Conservation (phyloP, 2,329 filamentous ascomycete genomes). For the Chaetomium globosum region DNA sequence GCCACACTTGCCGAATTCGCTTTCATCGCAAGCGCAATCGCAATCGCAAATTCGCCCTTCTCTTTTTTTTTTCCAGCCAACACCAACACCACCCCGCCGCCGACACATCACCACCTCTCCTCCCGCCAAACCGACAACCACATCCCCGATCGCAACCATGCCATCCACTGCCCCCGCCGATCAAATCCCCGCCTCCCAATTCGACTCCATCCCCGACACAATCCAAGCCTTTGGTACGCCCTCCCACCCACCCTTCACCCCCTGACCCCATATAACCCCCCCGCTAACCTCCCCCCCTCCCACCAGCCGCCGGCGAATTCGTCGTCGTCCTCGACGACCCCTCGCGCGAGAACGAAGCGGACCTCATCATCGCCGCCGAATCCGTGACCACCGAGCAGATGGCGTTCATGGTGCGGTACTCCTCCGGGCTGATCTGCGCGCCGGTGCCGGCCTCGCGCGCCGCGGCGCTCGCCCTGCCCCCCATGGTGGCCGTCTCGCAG, state of each 20-base stretch:
- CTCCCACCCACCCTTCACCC: conserved; percentile 16
- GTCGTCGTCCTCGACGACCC: conserved; percentile 93
- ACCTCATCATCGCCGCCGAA: conserved; percentile 91
- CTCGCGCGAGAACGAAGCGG: conserved; percentile 94
- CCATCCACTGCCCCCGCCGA: conserved; percentile 45
- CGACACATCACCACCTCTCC: neutral
- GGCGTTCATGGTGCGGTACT: conserved; percentile 93
- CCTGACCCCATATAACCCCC: conserved; percentile 7
- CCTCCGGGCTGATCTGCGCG: conserved; percentile 87
- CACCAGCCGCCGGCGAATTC: conserved; percentile 77
- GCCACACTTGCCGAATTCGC: conserved; percentile 13
- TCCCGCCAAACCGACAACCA: neutral
- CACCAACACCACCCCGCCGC: conserved; percentile 9
- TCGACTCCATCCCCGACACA: conserved; percentile 67
- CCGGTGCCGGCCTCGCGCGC: conserved; percentile 74
- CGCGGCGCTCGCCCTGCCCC: conserved; percentile 73
- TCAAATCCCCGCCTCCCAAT: conserved; percentile 55
- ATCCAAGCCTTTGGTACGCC: conserved; percentile 65
- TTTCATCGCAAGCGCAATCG: conserved; percentile 4
- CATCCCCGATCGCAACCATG: conserved; percentile 45
- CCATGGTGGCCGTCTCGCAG: conserved; percentile 76
- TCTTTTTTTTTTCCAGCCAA: conserved; percentile 11
- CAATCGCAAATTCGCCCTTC: neutral
- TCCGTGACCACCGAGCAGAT: conserved; percentile 85
- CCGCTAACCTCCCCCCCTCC: conserved; percentile 21